Base-by-base conservation (phyloP, 2,329 filamentous ascomycete genomes). In the Penicillium sp. region DNA sequence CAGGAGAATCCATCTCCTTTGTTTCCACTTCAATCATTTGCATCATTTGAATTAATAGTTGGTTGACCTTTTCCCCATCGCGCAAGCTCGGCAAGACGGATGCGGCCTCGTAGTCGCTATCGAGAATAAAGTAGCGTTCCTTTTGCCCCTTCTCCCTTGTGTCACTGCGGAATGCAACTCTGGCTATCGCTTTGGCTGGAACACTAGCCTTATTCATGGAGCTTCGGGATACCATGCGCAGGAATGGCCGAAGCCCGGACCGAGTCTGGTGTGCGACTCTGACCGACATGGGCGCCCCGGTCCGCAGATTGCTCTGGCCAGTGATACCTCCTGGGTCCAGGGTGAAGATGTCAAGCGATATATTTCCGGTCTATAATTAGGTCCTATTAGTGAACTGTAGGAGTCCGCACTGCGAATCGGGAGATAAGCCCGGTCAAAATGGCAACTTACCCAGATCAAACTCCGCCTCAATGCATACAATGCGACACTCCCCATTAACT, bases 401-500 rank as follows among this genome's bases (percentile, higher is more conserved):
- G 5, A 26, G 12, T 29, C 12, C 13, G 12, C 29, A 46, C 47
- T 43, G 34, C 13, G 28, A 39, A 35, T 34, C 29, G 26, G 28
- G 19, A 15, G 19, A 39, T 33, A 28, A 40, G n/a, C n/a, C 41
- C 8, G 9, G 15, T 31, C 29, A 38, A 26, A 38, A 26, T 29
- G 44, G 33, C 9, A 38, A 63, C 65, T 62, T 53, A 68, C 66
- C 44, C 60, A 53, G 34, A 62, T 60, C 51, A 69, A 51, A 51
- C 66, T 69, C 34, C 66, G 62, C 40, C 65, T 62, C 56, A 69
- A 55, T 37, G 65, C 65, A 60, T 69, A 69, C 60, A 69, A 62
- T 17, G 64, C 62, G 7, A 62, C 61, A 45, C 61, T 65, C 49
- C 62, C 63, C 17, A 69, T 47, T 26, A 69, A 45, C 49, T 69